Conservation (phyloP, 2,329 filamentous ascomycete genomes). For the Alternaria angustiovoidea region DNA sequence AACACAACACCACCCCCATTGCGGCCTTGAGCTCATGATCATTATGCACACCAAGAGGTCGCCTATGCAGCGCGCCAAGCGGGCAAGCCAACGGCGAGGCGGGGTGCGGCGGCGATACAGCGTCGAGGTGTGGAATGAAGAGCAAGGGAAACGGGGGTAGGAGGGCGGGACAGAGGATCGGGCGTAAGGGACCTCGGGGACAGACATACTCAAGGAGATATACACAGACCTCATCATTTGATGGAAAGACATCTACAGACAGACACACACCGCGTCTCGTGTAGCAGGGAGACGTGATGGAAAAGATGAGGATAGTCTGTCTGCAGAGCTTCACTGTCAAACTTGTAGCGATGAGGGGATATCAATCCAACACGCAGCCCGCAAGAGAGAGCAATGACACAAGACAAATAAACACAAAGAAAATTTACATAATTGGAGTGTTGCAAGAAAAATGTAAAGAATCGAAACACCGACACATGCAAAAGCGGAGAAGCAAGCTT, state of each 20-base stretch:
- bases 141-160: constrained; percentile 42
- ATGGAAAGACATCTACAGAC: constrained; percentile 23
- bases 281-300: constrained; percentile 6
- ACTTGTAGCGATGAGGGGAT: constrained; percentile 43
- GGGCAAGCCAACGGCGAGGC: constrained; percentile 52
- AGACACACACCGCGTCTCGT: constrained; percentile 9
- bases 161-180: constrained; percentile 50
- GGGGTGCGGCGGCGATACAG: constrained; percentile 32
- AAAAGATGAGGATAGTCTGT: not conserved
- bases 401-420: constrained; percentile 46
- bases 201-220: constrained; percentile 53
- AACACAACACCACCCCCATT: constrained; percentile 33
- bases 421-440: constrained; percentile 33
- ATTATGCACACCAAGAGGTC: constrained; percentile 20
- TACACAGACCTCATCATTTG: constrained; percentile 39
- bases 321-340: constrained; percentile 23
- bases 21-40: constrained; percentile 34
- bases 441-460: constrained; percentile 33
- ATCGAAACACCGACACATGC: constrained; percentile 48
- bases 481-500: constrained; percentile 43
- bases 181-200: constrained; percentile 55
- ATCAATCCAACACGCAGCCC: constrained; percentile 44
- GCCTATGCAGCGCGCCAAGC: constrained; percentile 29
- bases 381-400: constrained; percentile 50
- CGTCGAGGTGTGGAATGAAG: constrained; percentile 28